Conservation (phyloP, 176 grass and related monocot genomes). For the Musa beccarii region DNA sequence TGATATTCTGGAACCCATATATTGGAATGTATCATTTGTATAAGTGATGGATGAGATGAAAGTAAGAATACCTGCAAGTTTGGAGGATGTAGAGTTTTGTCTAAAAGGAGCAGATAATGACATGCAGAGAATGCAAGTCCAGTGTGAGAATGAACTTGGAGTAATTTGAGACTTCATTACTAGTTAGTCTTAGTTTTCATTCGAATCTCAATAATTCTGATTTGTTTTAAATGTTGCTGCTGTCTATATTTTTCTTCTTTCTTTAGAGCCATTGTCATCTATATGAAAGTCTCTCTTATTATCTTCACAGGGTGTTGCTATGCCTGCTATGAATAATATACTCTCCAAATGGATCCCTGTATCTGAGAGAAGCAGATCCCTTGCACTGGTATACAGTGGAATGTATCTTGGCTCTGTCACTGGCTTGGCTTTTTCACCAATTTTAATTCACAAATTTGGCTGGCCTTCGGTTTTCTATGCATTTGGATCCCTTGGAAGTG, state of each 20-base stretch:
- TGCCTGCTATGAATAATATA: slow-evolving; percentile 97
- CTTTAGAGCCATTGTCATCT: slow-evolving; percentile 2
- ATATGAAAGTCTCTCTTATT: slow-evolving; percentile 7
- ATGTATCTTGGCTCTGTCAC: slow-evolving; percentile 98
- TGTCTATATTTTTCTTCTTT: neutral
- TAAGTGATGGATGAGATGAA: neutral
- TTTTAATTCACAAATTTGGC: slow-evolving; percentile 84
- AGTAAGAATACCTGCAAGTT: neutral
- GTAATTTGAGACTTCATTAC: neutral
- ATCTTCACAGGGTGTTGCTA: slow-evolving; percentile 79
- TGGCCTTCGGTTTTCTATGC: slow-evolving; percentile 96
- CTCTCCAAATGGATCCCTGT: slow-evolving; percentile 96
- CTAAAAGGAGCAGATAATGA: neutral
- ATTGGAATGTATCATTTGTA: neutral
- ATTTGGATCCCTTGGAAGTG: slow-evolving; percentile 82
- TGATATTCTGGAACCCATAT: neutral
- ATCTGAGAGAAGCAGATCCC: slow-evolving; percentile 92
- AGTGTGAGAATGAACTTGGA: neutral
- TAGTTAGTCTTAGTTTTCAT: neutral
- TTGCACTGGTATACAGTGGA: slow-evolving; percentile 87
- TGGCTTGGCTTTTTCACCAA: slow-evolving; percentile 74
- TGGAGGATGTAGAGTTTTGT: neutral
- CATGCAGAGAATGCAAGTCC: neutral
- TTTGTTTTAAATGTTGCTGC: neutral
- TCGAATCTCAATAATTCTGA: neutral